Conservation (phyloP, 441 rosid genomes). For the Adansonia madagascariensis region DNA sequence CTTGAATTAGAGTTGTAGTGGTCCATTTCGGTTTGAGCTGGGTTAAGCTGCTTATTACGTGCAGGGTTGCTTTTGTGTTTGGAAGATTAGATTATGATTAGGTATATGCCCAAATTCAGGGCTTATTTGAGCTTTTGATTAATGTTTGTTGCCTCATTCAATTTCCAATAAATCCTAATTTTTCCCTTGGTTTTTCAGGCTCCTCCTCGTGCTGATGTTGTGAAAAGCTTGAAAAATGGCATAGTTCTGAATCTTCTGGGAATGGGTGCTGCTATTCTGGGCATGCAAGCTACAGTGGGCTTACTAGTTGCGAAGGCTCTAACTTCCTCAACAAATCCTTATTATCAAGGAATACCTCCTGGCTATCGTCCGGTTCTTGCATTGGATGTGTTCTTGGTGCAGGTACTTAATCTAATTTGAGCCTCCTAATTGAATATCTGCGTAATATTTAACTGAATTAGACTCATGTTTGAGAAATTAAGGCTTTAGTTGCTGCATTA, state of each 20-base stretch:
- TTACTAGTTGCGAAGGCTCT: conserved; percentile 88
- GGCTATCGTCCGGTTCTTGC: conserved; percentile 86
- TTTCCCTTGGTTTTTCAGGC: conserved; percentile 56
- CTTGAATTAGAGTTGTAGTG: not conserved
- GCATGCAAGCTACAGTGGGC: conserved; percentile 96
- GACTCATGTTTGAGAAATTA: not conserved
- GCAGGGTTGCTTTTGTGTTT: conserved; percentile 9
- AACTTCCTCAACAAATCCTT: conserved; percentile 85
- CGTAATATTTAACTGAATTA: not conserved
- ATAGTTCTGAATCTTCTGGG: conserved; percentile 80
- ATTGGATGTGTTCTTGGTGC: conserved; percentile 92
- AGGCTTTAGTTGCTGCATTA: not conserved
- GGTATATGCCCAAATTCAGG: not conserved
- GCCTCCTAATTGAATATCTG: not conserved
- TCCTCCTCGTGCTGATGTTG: conserved; percentile 98
- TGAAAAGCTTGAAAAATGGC: conserved; percentile 85
- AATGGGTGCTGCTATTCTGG: conserved; percentile 93
- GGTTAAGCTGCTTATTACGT: not conserved
- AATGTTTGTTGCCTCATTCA: conserved; percentile 9
- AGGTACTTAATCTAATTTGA: conserved; percentile 55
- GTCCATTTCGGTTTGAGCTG: not conserved
- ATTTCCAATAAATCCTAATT: not conserved
- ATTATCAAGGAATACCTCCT: conserved; percentile 78
- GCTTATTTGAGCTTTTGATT: not conserved
- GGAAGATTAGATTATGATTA: conserved; percentile 13